Base-by-base conservation (phyloP, 257 asterid species). In the Solanum pinnatisectum region DNA sequence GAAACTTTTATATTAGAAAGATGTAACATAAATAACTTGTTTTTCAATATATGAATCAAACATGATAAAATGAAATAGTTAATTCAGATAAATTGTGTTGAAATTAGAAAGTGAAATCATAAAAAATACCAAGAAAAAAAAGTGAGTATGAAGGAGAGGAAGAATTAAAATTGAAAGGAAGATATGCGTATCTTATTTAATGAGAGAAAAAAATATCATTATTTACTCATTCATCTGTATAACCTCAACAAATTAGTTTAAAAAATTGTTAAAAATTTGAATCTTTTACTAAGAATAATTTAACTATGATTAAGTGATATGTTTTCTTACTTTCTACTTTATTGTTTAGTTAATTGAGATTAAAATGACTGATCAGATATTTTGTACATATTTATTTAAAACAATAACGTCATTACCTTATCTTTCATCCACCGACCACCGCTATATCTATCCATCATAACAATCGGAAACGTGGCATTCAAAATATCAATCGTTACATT, bases 1-100 rank as follows among this genome's bases (percentile, higher is more conserved):
- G 6, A 32, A 30, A 27, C 0, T 13, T n/a, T 65, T 65, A 0
- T n/a, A 7, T 0, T 25, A n/a, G 8, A 65, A 65, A 8, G 0
- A n/a, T 65, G 16, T 65, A 1, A 2, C 72, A 65, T 5, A 70
- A 2, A 14, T 6, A 27, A 70, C 23, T 70, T 70, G 0, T 70
- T 70, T 70, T 30, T 15, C 22, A 18, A 70, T 70, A 0, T 30
- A 70, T 3, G 1, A 68, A 27, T 27, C 36, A 68, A 68, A 68
- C 36, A 0, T 68, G 36, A 68, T 27, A 13, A 13, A 30, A 13
- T 70, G 6, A 70, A 70, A 14, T 70, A 30, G 5, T 30, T 30
- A 30, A 7, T 32, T 70, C 39, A 6, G 1, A 70, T n/a, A 14
- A 30, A 8, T 23, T 70, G 39, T 0, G 0, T 70, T 70, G 36